phyloP scores from a whole-genome alignment of 1,139 yeast species.

The Starmera stellimalicola region DNA sequence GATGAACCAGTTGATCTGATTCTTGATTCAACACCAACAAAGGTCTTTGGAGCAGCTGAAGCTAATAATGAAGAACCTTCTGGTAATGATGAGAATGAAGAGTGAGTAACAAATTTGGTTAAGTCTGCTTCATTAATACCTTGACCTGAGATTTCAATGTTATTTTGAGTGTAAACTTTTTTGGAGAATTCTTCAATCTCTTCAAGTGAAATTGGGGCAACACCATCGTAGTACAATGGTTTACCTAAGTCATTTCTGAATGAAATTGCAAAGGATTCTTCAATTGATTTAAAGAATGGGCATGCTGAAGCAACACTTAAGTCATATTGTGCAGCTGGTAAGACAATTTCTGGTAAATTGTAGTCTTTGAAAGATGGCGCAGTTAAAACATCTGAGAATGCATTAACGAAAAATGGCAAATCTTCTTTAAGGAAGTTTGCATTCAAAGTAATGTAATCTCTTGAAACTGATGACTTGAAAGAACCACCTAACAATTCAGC shows the following conservation, averaged over 20 bases:
- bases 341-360: slow-evolving; percentile 73
- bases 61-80: slow-evolving; percentile 40
- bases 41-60: slow-evolving; percentile 34
- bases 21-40: slow-evolving; percentile 68
- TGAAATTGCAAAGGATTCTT: slow-evolving; percentile 70
- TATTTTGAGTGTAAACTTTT: slow-evolving; percentile 59
- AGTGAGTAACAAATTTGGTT: slow-evolving; percentile 51
- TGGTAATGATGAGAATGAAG: slow-evolving; percentile 57
- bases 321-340: slow-evolving; percentile 67
- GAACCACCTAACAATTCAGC: slow-evolving; percentile 88
- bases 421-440: slow-evolving; percentile 81
- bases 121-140: slow-evolving; percentile 74
- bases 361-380: slow-evolving; percentile 71
- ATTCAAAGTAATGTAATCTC: slow-evolving; percentile 75
- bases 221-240: slow-evolving; percentile 69
- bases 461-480: slow-evolving; percentile 59
- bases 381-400: slow-evolving; percentile 68
- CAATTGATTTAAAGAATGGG: slow-evolving; percentile 57
- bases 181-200: slow-evolving; percentile 62
- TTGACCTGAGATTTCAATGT: slow-evolving; percentile 61
- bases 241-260: slow-evolving; percentile 88
- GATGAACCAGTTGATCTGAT: slow-evolving; percentile 55
- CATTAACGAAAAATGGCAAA: slow-evolving; percentile 86
- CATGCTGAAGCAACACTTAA: slow-evolving; percentile 36
- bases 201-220: slow-evolving; percentile 45